Percentiles rank a stretch among this genome's conserved stretches.
Evolutionary conservation across 768 basidiomycete species (phyloP).

Genomic region (Suillus plorans): DNA sequence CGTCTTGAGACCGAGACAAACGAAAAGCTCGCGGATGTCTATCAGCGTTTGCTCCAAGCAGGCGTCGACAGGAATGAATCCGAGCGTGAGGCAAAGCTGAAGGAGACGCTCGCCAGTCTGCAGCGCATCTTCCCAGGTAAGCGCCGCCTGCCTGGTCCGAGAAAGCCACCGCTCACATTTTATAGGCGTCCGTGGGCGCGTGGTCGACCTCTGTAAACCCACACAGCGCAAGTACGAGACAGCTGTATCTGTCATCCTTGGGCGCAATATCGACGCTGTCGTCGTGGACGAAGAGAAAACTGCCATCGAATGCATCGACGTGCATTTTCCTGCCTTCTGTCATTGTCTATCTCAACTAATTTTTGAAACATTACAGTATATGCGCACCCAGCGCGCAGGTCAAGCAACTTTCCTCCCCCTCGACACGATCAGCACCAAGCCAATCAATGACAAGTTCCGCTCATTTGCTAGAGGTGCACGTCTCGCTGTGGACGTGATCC

Average conservation of each 20-base stretch:
- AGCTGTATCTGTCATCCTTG: constrained; percentile 89
- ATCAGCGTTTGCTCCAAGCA: constrained; percentile 84
- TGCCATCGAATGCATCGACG: constrained; percentile 95
- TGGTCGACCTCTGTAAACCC: constrained; percentile 94
- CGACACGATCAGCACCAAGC: constrained; percentile 95
- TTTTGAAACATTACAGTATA: constrained; percentile 54
- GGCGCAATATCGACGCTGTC: constrained; percentile 92
- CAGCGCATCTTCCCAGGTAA: constrained; percentile 89
- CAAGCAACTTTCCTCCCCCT: constrained; percentile 98
- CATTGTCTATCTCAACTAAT: background rate
- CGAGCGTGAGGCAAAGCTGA: constrained; percentile 79
- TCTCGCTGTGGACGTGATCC: constrained; percentile 83
- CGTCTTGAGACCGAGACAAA: constrained; percentile 90
- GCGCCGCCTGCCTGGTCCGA: constrained; percentile 1
- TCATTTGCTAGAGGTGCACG: constrained; percentile 87
- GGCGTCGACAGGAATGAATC: constrained; percentile 86
- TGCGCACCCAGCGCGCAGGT: constrained; percentile 92
- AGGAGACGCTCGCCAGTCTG: constrained; percentile 80
- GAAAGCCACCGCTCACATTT: constrained; percentile 1
- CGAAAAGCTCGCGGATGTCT: constrained; percentile 83
- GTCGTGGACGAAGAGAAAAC: constrained; percentile 97
- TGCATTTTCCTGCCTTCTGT: constrained; percentile 1
- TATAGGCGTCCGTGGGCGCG: constrained; percentile 85
- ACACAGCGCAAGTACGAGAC: constrained; percentile 89
- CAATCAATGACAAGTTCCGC: constrained; percentile 92